phyloP scores from a whole-genome alignment of 2,329 filamentous ascomycete genomes.

The Pestalotiopsis sp. region DNA sequence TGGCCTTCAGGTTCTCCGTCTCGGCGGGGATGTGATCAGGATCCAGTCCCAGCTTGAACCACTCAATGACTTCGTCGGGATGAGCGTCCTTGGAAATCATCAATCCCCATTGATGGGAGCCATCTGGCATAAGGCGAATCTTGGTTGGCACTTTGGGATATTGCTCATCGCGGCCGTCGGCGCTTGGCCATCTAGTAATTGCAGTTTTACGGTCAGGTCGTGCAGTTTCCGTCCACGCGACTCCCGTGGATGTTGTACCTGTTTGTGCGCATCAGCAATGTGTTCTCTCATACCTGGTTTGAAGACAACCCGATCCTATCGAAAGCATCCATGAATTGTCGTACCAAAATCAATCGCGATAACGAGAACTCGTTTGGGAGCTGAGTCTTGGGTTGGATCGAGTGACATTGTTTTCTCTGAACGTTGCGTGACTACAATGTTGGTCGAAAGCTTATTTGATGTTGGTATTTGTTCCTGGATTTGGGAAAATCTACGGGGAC shows the following conservation, averaged over 20 bases:
- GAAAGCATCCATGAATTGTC: not conserved
- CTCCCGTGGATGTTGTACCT: not conserved
- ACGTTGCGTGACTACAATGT: no score
- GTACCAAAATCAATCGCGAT: not conserved
- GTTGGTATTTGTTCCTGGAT: no score
- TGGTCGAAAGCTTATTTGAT: no score
- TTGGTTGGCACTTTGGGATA: not conserved
- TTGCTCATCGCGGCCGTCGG: not conserved
- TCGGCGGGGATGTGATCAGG: not conserved
- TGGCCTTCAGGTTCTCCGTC: not conserved
- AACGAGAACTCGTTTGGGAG: not conserved
- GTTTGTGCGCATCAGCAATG: no score
- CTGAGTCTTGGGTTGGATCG: not conserved
- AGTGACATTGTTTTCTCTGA: no score
- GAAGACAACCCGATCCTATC: not conserved
- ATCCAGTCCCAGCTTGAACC: conserved; percentile 6
- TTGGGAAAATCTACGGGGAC: no score
- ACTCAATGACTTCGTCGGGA: not conserved
- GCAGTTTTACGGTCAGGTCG: not conserved
- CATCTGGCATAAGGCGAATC: not conserved
- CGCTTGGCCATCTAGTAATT: not conserved
- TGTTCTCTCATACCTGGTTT: not conserved
- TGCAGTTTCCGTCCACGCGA: not conserved
- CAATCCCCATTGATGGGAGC: not conserved
- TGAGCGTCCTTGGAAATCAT: not conserved